phyloP scores from a whole-genome alignment of 345 rosid genomes.

The Nephelium lappaceum region DNA sequence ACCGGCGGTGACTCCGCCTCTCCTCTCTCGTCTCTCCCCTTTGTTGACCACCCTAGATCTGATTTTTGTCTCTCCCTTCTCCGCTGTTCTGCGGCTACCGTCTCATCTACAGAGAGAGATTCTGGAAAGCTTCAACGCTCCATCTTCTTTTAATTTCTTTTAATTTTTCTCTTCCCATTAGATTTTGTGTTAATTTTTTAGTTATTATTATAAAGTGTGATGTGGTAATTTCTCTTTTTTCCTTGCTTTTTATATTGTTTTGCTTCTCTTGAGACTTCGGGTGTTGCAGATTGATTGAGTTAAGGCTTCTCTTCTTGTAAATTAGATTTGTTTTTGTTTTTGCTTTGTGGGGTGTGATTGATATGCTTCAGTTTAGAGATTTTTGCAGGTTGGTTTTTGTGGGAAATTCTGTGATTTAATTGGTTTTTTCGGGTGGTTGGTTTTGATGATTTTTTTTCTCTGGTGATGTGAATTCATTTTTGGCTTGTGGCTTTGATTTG shows the following conservation, averaged over 20 bases:
- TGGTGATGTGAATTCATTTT: not conserved
- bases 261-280: not conserved
- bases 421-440: not conserved
- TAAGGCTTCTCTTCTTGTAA: not conserved
- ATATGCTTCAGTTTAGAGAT: not conserved
- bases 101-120: no score
- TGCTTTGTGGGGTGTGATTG: not conserved
- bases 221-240: constrained; percentile 35
- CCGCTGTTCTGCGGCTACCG: no score
- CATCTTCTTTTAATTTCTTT: no score
- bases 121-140: no score
- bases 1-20: no score
- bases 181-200: no score
- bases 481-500: constrained; percentile 3
- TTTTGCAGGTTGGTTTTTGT: not conserved
- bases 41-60: no score
- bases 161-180: no score
- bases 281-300: constrained; percentile 11
- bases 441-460: not conserved
- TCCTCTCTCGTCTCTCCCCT: no score
- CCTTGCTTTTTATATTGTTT: constrained; percentile 7
- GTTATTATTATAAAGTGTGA: no score
- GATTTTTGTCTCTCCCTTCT: no score
- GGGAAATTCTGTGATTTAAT: not conserved
- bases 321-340: constrained; percentile 7